phyloP scores from a whole-genome alignment of 306 rosid genomes.

The Hippophae tibetana region DNA sequence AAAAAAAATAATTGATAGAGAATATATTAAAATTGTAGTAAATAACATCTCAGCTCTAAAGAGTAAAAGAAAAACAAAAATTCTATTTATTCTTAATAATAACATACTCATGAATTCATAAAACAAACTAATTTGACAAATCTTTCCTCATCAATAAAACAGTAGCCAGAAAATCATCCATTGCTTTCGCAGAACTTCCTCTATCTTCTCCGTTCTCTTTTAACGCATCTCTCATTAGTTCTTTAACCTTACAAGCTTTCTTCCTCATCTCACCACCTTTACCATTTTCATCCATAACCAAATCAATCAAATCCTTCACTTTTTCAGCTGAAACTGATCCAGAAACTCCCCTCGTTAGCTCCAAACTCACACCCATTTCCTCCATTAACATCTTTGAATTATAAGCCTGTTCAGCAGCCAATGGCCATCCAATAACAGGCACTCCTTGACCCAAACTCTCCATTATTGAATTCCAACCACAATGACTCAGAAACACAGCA shows the following conservation, averaged over 20 bases:
- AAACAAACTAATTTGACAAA: not conserved
- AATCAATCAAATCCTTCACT: conserved; percentile 46
- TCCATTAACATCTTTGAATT: conserved; percentile 74
- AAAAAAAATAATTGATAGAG: too few relatives aligned
- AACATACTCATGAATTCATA: too few relatives aligned
- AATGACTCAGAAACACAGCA: conserved; percentile 67
- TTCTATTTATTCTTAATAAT: too few relatives aligned
- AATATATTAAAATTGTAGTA: too few relatives aligned
- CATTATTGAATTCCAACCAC: conserved; percentile 80
- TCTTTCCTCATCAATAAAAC: conserved; percentile 4
- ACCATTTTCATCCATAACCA: conserved; percentile 32
- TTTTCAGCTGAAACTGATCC: conserved; percentile 16
- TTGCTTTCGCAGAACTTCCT: conserved; percentile 33
- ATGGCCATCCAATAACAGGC: conserved; percentile 71
- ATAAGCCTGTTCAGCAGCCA: conserved; percentile 65
- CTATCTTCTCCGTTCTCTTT: conserved; percentile 20
- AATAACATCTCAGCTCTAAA: too few relatives aligned
- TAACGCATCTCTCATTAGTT: conserved; percentile 27
- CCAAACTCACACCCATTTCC: conserved; percentile 58
- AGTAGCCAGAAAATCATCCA: conserved; percentile 30
- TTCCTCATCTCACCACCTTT: conserved; percentile 43
- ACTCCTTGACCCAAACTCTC: conserved; percentile 69
- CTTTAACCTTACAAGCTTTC: conserved; percentile 29
- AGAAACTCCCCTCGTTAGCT: conserved; percentile 39
- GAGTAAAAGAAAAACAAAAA: too few relatives aligned